phyloP scores from a whole-genome alignment of 2,329 filamentous ascomycete genomes.

The Leptographium radiaticola region DNA sequence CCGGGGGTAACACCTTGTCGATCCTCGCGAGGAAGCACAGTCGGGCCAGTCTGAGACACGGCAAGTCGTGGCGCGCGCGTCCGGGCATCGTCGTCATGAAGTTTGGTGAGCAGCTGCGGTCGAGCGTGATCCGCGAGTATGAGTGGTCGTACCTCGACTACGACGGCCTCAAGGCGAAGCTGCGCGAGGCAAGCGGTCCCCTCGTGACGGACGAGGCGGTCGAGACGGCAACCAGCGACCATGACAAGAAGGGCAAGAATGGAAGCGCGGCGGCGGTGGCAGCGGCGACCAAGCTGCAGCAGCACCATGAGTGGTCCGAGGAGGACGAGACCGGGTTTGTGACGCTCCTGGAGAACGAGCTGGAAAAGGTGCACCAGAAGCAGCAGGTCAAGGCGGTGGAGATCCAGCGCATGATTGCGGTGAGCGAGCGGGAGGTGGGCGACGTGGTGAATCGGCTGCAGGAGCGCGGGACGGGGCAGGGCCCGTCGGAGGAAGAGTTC shows the following conservation, averaged over 20 bases:
- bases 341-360: constrained; percentile 70
- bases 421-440: constrained; percentile 78
- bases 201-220: constrained; percentile 21
- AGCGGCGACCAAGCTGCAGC: neutral
- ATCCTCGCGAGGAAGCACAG: neutral
- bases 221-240: constrained; percentile 19
- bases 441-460: constrained; percentile 71
- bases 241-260: constrained; percentile 19
- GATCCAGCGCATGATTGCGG: constrained; percentile 79
- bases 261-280: constrained; percentile 14
- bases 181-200: constrained; percentile 58
- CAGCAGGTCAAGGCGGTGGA: constrained; percentile 96
- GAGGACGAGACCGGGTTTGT: constrained; percentile 88
- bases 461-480: constrained; percentile 41
- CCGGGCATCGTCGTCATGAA: constrained; percentile 52
- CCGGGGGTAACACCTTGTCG: neutral
- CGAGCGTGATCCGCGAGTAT: constrained; percentile 92
- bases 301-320: constrained; percentile 64
- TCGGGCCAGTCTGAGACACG: neutral
- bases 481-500: constrained; percentile 81
- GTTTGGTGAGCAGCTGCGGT: constrained; percentile 94
- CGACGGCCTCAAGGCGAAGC: constrained; percentile 76
- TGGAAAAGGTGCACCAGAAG: constrained; percentile 96
- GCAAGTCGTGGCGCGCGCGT: constrained; percentile 22
- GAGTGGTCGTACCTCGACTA: constrained; percentile 98